Evolutionary conservation across 2,329 filamentous ascomycete genomes (phyloP), one percentile per base, ranked within the genome.

Genomic region (Fusarium sp.): DNA sequence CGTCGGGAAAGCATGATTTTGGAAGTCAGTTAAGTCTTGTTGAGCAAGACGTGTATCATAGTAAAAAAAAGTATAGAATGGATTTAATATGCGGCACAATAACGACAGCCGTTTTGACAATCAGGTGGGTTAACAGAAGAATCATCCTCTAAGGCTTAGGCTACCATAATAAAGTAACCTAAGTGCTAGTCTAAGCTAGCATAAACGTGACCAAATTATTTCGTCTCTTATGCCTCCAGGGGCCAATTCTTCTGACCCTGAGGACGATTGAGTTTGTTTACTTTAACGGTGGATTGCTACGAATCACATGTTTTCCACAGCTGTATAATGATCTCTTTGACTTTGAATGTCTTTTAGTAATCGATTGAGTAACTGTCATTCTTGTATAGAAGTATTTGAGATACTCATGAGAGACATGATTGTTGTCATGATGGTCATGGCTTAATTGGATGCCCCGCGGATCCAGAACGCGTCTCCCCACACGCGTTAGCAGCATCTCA

Each of bases 391-490:
- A 38, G 18, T 38, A 38, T 4, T 38, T n/a, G 18, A 38, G 18
- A 38, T 38, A 4, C 1, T 38, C 34, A 38, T 38, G 18, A 38
- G 34, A 38, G 34, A 38, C 34, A 38, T n/a, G 18, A 38, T 38
- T 38, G 34, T 38, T 38, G 34, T 38, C 34, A 38, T 38, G 34
- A n/a, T 38, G 6, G 18, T n/a, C 46, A 18, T 40, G 29, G n/a
- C 12, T 70, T 67, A 59, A 70, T 63, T 30, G 25, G 40, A 16
- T 66, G 71, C 73, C 73, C 73, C 73, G 73, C 73, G 68, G 59
- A 50, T 54, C 29, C 49, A 46, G 55, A 75, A 75, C 73, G 73
- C 73, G 73, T 75, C 70, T 62, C 44, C 70, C 65, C 68, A 38
- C 70, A 73, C 73, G 73, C 72, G 72, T 71, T 52, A 60, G 59